Evolutionary conservation across 148 eudicot species (phyloP), one percentile per base, ranked within the genome.

Genomic region (Chenopodium album): DNA sequence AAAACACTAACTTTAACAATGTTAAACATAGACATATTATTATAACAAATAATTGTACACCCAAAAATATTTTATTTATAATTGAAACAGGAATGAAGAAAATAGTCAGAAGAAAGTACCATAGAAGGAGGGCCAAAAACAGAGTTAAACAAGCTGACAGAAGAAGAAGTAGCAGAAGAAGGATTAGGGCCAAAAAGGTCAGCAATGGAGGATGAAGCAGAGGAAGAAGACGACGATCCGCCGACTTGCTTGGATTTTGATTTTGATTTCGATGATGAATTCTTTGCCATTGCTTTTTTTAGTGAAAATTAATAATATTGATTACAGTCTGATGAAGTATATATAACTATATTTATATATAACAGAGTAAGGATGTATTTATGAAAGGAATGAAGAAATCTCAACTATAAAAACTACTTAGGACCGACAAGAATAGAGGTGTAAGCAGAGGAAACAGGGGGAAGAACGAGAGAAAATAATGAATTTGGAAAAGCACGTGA

Each of bases 401-500:
- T 60, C 76, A 83, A 84, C 86, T 69, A 84, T 41, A 84, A 80
- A 84, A 84, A 84, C 86, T 79, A 77, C 63, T 41, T 59, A 47
- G 19, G 80, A 80, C 86, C 86, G 86, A 80, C 86, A 80, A 64
- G 28, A 78, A 14, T 63, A 20, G 20, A 56, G 62, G 62, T 65
- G 75, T 76, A 50, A 75, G 79, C 72, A 84, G 71, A 84, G 1
- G 59, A 71, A 68, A 65, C 86, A 79, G 79, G 50, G 80, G 77
- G 16, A 73, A 54, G 77, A 78, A 56, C 68, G 69, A 31, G 6
- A 23, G 26, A 54, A 13, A 34, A 19, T 9, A 29, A 65, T 12
- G 28, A 13, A 2, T 14, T 2, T 23, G 37, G 64, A 37, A 34
- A 29, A 46, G 72, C 86, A 84, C 86, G 82, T 84, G 82, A 79